These are phyloP conservation scores for Podaxis sp. DNA, from an alignment of 768 basidiomycete genomes.

Conservation along the genomic window DNA sequence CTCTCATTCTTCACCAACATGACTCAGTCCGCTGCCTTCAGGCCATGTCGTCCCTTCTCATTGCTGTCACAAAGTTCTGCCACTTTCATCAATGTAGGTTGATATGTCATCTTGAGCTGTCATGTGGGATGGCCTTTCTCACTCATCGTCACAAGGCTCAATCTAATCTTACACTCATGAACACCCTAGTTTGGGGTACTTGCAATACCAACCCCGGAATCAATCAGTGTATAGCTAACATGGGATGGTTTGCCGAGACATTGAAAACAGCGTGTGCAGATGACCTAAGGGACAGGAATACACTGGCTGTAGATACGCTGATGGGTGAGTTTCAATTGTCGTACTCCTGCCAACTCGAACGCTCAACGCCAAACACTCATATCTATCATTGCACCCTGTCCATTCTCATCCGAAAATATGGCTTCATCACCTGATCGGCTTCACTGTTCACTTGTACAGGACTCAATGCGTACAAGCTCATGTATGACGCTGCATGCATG, in stretches of 20 bases:
- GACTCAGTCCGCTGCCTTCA: constrained; percentile 58
- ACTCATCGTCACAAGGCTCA: constrained; percentile 50
- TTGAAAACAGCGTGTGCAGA: constrained; percentile 49
- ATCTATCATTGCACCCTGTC: not conserved
- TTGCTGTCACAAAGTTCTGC: constrained; percentile 56
- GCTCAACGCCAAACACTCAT: constrained; percentile 8
- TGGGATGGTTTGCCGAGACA: constrained; percentile 57
- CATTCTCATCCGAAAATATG: not conserved
- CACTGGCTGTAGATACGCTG: constrained; percentile 51
- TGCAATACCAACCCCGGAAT: constrained; percentile 58
- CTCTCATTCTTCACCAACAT: constrained; percentile 75
- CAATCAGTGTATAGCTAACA: constrained; percentile 60
- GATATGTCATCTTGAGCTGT: not conserved
- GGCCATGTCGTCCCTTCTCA: constrained; percentile 77
- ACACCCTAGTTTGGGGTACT: constrained; percentile 73
- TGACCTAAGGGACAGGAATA: constrained; percentile 55
- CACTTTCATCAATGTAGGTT: constrained; percentile 53
- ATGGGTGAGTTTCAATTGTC: constrained; percentile 39
- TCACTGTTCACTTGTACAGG: constrained; percentile 32
- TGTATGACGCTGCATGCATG: constrained; percentile 62
- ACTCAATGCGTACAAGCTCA: constrained; percentile 58
- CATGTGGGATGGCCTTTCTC: constrained; percentile 6
- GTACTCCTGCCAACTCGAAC: not conserved
- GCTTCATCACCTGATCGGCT: not conserved
- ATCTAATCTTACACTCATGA: constrained; percentile 57